Evolutionary conservation across 768 basidiomycete genomes (phyloP).

Genomic region (Lactarius hatsudake): DNA sequence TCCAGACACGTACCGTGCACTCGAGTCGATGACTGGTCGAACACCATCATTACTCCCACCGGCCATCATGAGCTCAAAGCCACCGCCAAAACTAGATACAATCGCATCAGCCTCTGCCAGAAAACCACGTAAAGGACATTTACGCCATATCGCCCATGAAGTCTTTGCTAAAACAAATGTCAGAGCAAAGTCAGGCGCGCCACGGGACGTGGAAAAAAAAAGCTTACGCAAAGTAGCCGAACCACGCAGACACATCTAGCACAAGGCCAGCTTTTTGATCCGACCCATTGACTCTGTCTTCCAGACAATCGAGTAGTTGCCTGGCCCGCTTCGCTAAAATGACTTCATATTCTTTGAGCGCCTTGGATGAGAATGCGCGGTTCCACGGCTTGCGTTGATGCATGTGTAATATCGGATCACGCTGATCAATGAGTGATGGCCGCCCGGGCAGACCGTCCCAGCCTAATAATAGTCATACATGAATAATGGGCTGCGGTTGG

Average conservation of each 20-base stretch:
- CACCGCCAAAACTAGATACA: conserved; percentile 31
- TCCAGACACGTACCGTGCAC: background rate
- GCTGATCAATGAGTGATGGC: conserved; percentile 33
- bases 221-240: conserved; percentile 41
- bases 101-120: background rate
- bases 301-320: conserved; percentile 33
- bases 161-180: conserved; percentile 37
- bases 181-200: background rate
- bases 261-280: conserved; percentile 21
- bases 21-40: background rate
- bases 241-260: conserved; percentile 36
- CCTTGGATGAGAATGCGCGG: conserved; percentile 40
- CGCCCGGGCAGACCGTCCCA: conserved; percentile 17
- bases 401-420: conserved; percentile 39
- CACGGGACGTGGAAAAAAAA: conserved; percentile 1
- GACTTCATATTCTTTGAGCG: conserved; percentile 45
- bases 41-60: conserved; percentile 21
- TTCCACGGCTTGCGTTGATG: conserved; percentile 45
- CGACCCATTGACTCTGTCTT: conserved; percentile 18
- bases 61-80: conserved; percentile 31
- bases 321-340: conserved; percentile 36
- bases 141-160: conserved; percentile 51
- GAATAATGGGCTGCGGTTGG: background rate
- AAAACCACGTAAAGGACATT: conserved; percentile 16
- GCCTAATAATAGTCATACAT: background rate